Conservation (phyloP, 2,329 filamentous ascomycete species). For the Emergomyces orientalis region DNA sequence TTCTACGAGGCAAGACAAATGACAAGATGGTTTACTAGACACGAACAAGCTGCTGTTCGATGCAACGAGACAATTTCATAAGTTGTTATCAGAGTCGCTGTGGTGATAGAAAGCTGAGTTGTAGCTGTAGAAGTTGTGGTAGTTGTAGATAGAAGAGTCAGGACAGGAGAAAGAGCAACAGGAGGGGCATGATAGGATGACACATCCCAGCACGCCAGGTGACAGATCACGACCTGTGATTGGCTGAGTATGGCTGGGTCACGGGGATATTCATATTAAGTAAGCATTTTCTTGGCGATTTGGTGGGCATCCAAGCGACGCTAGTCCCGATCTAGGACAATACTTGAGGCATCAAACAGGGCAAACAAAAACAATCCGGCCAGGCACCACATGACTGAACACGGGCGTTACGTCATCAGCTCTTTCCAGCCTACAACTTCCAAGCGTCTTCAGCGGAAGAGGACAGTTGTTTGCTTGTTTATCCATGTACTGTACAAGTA, state of each 20-base stretch:
- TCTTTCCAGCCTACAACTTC: not conserved
- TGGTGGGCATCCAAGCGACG: not conserved
- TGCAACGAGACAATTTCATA: not conserved
- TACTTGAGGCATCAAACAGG: not conserved
- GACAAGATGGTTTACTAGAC: not conserved
- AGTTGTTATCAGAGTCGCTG: not conserved
- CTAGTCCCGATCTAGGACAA: not conserved
- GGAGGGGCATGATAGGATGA: not conserved
- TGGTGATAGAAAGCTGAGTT: not conserved
- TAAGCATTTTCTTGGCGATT: not conserved
- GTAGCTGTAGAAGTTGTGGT: not conserved
- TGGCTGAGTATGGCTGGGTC: not conserved
- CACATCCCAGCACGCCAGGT: not conserved
- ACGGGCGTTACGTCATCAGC: not conserved
- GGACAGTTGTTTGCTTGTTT: no score
- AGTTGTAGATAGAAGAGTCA: not conserved
- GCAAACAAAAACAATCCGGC: not conserved
- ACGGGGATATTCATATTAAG: not conserved
- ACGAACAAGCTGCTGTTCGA: not conserved
- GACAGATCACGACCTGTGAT: not conserved
- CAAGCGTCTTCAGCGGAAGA: no score
- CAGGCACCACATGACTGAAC: conserved; percentile 2
- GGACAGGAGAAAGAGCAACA: not conserved
- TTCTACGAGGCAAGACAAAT: not conserved
- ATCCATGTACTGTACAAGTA: no score